Evolutionary conservation across 495 filamentous ascomycete species (phyloP).

Genomic region (Rhypophila decipiens): DNA sequence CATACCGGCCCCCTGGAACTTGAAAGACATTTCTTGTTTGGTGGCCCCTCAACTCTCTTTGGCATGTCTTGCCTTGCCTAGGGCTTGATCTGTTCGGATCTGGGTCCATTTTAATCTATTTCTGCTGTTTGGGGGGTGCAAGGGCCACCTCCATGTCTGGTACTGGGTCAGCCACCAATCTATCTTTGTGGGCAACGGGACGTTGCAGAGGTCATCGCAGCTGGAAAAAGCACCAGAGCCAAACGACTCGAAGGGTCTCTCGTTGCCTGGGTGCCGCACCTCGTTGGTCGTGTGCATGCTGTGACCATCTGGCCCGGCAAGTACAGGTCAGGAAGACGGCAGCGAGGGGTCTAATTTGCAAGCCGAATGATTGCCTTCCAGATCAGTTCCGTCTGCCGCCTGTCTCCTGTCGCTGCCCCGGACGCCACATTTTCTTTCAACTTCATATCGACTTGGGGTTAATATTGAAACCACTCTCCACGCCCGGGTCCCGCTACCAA

Average conservation of each 20-base stretch:
- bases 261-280: conserved; percentile 10
- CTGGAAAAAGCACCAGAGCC: conserved; percentile 14
- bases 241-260: conserved; percentile 30
- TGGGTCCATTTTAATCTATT: not conserved
- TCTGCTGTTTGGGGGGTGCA: conserved; percentile 25
- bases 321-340: not conserved
- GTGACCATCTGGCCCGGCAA: not conserved
- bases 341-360: not conserved
- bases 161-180: not conserved
- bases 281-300: conserved; percentile 5
- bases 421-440: conserved; percentile 28
- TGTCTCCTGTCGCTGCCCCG: conserved; percentile 18
- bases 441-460: conserved; percentile 14
- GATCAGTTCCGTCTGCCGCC: conserved; percentile 5
- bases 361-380: conserved; percentile 15
- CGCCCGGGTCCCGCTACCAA: too few relatives aligned
- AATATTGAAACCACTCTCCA: too few relatives aligned
- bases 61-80: not conserved
- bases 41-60: not conserved
- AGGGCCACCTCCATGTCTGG: conserved; percentile 9
- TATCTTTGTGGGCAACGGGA: conserved; percentile 11
- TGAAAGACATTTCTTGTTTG: too few relatives aligned
- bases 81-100: not conserved
- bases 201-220: conserved; percentile 16
- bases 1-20: too few relatives aligned